Percentiles rank a stretch among this genome's conserved stretches.
Evolutionary conservation across 2,329 filamentous ascomycete genomes (phyloP).

Genomic region (Colletotrichum noveboracense): DNA sequence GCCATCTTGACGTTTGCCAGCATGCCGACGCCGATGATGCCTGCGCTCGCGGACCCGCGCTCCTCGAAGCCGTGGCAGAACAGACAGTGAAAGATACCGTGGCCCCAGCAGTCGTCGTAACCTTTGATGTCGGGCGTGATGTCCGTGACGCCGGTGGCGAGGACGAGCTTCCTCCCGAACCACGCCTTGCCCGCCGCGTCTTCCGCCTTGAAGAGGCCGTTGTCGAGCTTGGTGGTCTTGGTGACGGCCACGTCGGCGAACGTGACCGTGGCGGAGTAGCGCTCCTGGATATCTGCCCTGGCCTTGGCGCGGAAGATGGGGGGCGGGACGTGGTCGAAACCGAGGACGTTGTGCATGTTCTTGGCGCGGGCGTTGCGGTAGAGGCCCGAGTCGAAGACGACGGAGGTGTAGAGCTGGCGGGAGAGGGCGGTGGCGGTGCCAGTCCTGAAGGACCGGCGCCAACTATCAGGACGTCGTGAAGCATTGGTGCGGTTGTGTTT

Average conservation of each 20-base stretch:
- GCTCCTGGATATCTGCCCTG: constrained; percentile 34
- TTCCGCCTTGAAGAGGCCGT: constrained; percentile 36
- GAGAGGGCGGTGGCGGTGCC: constrained; percentile 49
- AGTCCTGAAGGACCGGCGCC: constrained; percentile 60
- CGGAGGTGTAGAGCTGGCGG: constrained; percentile 50
- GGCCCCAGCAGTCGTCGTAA: constrained; percentile 60
- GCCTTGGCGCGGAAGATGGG: constrained; percentile 38
- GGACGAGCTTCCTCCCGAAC: constrained; percentile 55
- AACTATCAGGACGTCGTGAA: constrained; percentile 57
- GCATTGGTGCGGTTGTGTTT: neutral
- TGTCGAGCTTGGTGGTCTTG: constrained; percentile 31
- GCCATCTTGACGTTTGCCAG: constrained; percentile 35
- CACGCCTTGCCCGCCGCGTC: constrained; percentile 49
- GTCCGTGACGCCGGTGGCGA: constrained; percentile 61
- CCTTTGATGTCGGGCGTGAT: constrained; percentile 55
- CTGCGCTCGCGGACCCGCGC: constrained; percentile 47
- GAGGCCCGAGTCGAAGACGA: constrained; percentile 54
- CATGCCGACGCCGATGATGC: constrained; percentile 49
- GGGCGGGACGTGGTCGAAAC: constrained; percentile 43
- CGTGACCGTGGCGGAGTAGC: constrained; percentile 33
- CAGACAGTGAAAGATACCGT: constrained; percentile 61
- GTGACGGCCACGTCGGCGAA: constrained; percentile 34
- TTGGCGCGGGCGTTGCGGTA: constrained; percentile 55
- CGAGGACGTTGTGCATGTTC: constrained; percentile 52
- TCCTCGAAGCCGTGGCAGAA: constrained; percentile 67